Evolutionary conservation across 2,329 filamentous ascomycete species (phyloP), one percentile per base, ranked within the genome.

Genomic region (Intubia oerlemansii): DNA sequence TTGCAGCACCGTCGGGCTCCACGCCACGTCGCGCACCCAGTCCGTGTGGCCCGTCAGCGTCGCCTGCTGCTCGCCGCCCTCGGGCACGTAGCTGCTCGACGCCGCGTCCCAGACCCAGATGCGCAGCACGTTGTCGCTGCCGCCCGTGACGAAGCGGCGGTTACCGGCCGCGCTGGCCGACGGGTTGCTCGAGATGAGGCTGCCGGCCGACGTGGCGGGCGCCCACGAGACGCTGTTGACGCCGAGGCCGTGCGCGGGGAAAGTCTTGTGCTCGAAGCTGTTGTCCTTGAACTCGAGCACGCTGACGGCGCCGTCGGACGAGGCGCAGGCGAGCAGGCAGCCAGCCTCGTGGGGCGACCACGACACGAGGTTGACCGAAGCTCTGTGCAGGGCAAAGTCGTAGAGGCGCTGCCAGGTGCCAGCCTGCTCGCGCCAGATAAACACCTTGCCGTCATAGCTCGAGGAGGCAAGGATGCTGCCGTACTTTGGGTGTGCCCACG

Each of bases 401-500:
- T 88, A 91, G 50, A 93, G 81, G 47, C 76, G 73, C 44, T 82
- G 76, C 76, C 76, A 82, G 42, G 66, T 58, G 40, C 60, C 65
- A 42, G 54, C 59, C 50, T 84, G 75, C 54, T 98, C 88, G 50
- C 84, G 81, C 82, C 85, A 98, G 62, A 98, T 91, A 51, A 95
- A 72, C 39, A 98, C 85, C 54, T 92, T 92, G 53, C 85, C 88
- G 53, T 98, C 88, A 57, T 93, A 98, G 39, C 79, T 81, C 29
- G 82, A 80, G 36, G 81, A 91, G 32, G 88, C 88, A 35, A 98
- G 74, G 47, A 98, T 93, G 50, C 85, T 93, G 57, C 88, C 88
- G 53, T 90, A 95, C 51, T 98, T 95, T 37, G 88, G 88, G 48
- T 98, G 88, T 27, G 85, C 84, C 88, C 88, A 98, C 42, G 84